Conservation (phyloP, 192 early-diverging fungal genomes). For the Coemansia sp. region DNA sequence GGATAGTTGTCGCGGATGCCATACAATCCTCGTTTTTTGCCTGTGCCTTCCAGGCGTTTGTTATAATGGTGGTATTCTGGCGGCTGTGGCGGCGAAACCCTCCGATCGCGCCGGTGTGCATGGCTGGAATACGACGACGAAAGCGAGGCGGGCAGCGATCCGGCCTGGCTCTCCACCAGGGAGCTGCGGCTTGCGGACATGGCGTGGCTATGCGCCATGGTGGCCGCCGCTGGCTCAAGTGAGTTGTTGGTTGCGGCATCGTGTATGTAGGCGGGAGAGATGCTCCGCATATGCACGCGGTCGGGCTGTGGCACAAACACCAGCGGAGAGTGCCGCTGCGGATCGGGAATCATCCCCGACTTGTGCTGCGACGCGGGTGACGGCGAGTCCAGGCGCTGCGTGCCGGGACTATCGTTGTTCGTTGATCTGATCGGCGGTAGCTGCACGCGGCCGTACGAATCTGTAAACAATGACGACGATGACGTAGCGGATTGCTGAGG, state of each 20-base stretch:
- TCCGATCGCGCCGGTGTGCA: not conserved
- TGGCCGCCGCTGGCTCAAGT: not conserved
- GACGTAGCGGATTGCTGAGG: not conserved
- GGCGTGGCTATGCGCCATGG: slow-evolving; percentile 1
- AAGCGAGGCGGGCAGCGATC: not conserved
- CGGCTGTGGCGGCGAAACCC: slow-evolving; percentile 1
- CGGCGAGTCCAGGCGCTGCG: not conserved
- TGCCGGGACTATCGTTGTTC: not conserved
- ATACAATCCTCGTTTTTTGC: too few species aligned
- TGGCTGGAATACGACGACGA: slow-evolving; percentile 1
- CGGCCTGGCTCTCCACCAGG: not conserved
- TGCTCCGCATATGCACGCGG: not conserved
- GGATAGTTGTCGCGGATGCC: not conserved
- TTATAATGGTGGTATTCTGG: not conserved
- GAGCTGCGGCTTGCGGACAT: slow-evolving; percentile 10
- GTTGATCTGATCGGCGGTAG: slow-evolving; percentile 40
- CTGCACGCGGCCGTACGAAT: slow-evolving; percentile 35
- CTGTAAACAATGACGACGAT: slow-evolving; percentile 21
- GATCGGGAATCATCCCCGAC: not conserved
- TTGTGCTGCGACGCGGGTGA: not conserved
- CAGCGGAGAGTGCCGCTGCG: slow-evolving; percentile 4
- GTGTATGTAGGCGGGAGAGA: slow-evolving; percentile 9
- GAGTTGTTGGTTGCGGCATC: not conserved
- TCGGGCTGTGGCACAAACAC: slow-evolving; percentile 3
- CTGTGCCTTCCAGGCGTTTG: too few species aligned